Percentiles rank a stretch among this genome's conserved stretches.
Evolutionary conservation across 2,329 filamentous ascomycete genomes (phyloP).

Genomic region (Aspergillus clavatus): DNA sequence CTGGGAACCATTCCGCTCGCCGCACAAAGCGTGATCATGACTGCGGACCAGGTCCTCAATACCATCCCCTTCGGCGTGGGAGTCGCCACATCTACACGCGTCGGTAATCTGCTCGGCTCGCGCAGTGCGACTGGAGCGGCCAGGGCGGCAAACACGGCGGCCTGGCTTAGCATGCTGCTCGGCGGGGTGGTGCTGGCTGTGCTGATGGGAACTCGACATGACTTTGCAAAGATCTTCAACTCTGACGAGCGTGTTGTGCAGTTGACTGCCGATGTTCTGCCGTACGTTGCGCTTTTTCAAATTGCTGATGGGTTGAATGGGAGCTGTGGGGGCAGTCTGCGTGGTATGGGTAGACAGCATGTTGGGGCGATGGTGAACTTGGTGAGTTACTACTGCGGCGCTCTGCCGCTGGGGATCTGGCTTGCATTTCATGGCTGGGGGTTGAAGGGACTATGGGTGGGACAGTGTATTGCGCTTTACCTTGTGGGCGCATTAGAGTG

Average conservation of each 20-base stretch:
- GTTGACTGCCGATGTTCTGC: conserved; percentile 75
- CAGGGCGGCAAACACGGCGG: conserved; percentile 69
- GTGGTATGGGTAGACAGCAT: conserved; percentile 84
- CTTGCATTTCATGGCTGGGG: conserved; percentile 86
- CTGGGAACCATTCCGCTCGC: conserved; percentile 75
- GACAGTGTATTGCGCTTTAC: conserved; percentile 75
- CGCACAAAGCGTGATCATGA: conserved; percentile 86
- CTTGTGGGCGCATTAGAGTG: conserved; percentile 74
- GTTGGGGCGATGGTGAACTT: conserved; percentile 78
- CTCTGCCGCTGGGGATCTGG: conserved; percentile 74
- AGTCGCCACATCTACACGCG: conserved; percentile 69
- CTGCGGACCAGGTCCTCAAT: conserved; percentile 75
- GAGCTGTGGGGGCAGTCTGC: conserved; percentile 71
- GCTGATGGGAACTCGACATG: conserved; percentile 65
- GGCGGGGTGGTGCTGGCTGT: conserved; percentile 63
- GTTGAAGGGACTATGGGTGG: conserved; percentile 73
- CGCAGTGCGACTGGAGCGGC: conserved; percentile 61
- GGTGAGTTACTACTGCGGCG: conserved; percentile 77
- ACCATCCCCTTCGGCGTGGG: conserved; percentile 84
- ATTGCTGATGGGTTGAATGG: conserved; percentile 85
- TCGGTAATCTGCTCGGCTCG: conserved; percentile 76
- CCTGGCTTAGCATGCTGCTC: conserved; percentile 65
- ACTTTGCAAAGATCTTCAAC: conserved; percentile 77
- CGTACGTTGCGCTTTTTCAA: conserved; percentile 83
- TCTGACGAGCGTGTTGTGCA: conserved; percentile 66